These are phyloP conservation scores for Hemileccinum rubropunctum DNA, from an alignment of 768 basidiomycete species.

Conservation along the genomic window DNA sequence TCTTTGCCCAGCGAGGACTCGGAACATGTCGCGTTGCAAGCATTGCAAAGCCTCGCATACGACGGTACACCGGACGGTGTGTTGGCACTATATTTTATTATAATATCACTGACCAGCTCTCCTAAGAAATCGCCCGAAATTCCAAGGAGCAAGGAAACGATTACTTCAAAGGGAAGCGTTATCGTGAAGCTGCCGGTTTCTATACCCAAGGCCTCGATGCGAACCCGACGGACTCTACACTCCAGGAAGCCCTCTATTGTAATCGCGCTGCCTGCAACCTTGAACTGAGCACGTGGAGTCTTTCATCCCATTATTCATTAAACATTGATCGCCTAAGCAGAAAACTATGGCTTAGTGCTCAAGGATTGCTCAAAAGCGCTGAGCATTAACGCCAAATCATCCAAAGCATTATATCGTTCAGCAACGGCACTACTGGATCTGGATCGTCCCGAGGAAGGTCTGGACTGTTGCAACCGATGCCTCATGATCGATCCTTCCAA, in stretches of 20 bases:
- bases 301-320: not conserved
- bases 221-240: slow-evolving; percentile 58
- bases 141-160: slow-evolving; percentile 98
- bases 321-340: slow-evolving; percentile 37
- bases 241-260: slow-evolving; percentile 69
- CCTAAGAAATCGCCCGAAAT: slow-evolving; percentile 79
- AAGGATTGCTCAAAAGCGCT: slow-evolving; percentile 80
- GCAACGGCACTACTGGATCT: slow-evolving; percentile 72
- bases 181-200: slow-evolving; percentile 83
- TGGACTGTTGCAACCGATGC: slow-evolving; percentile 78
- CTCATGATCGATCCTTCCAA: slow-evolving; percentile 58
- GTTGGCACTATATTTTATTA: slow-evolving; percentile 29
- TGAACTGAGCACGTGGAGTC: slow-evolving; percentile 61
- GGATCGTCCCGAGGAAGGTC: slow-evolving; percentile 72
- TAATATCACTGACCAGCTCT: not conserved
- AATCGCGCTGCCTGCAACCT: slow-evolving; percentile 95
- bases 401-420: slow-evolving; percentile 89
- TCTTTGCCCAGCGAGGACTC: slow-evolving; percentile 67
- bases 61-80: slow-evolving; percentile 94
- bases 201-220: slow-evolving; percentile 90
- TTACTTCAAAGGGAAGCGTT: slow-evolving; percentile 84
- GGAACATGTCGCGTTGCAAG: slow-evolving; percentile 67
- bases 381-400: slow-evolving; percentile 53
- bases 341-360: slow-evolving; percentile 86
- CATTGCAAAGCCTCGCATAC: slow-evolving; percentile 80